Evolutionary conservation across 805 yeast genomes (phyloP).

Genomic region (Candida bentonensis): DNA sequence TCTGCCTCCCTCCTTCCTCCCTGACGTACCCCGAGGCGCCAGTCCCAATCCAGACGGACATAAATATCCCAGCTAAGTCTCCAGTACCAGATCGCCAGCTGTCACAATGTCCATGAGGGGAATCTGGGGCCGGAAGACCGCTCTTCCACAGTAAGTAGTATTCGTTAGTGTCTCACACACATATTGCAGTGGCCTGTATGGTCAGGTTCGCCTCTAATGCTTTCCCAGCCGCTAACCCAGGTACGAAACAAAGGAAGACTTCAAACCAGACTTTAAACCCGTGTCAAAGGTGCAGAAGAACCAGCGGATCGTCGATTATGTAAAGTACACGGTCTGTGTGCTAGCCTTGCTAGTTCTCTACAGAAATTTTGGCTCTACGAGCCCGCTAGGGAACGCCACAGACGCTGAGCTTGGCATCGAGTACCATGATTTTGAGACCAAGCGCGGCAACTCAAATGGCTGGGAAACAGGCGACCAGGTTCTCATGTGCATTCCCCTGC

Average conservation of each 20-base stretch:
- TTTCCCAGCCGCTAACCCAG: not conserved
- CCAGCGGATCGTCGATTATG: not conserved
- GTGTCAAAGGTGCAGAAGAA: not conserved
- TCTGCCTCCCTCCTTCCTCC: too few relatives aligned
- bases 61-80: too few relatives aligned
- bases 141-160: not conserved
- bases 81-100: too few relatives aligned
- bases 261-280: not conserved
- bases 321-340: not conserved
- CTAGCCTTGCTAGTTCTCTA: not conserved
- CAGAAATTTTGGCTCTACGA: not conserved
- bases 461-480: conserved; percentile 67
- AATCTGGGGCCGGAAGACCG: not conserved
- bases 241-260: not conserved
- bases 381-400: not conserved
- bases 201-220: not conserved
- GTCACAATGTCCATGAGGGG: not conserved
- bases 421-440: conserved; percentile 56
- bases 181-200: not conserved
- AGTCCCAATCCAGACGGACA: too few relatives aligned
- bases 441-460: conserved; percentile 48
- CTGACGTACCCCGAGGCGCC: too few relatives aligned
- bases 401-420: conserved; percentile 26
- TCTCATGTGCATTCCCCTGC: conserved; percentile 70
- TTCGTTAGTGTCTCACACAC: not conserved